These are phyloP conservation scores for Excoecaria agallocha DNA, from an alignment of 345 rosid genomes.

Conservation along the genomic window DNA sequence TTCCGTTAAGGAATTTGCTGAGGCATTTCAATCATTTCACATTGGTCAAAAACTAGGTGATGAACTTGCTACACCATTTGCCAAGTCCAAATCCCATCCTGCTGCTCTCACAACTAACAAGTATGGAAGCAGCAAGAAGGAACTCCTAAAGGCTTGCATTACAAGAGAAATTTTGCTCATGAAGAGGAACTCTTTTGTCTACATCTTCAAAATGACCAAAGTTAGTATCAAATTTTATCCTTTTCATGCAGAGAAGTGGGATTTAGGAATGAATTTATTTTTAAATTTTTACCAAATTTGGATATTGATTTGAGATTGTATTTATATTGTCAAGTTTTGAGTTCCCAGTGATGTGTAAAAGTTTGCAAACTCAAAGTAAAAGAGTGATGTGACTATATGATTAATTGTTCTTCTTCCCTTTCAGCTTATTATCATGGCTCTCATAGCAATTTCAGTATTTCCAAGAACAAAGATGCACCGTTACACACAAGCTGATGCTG, in stretches of 20 bases:
- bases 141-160: constrained; percentile 66
- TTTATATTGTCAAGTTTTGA: too few relatives aligned
- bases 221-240: constrained; percentile 20
- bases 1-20: constrained; percentile 55
- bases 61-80: constrained; percentile 63
- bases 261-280: too few relatives aligned
- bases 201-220: constrained; percentile 54
- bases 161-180: constrained; percentile 73
- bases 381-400: background rate
- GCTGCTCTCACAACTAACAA: constrained; percentile 65
- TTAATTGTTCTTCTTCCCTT: constrained; percentile 8
- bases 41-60: constrained; percentile 61
- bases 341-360: too few relatives aligned
- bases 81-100: constrained; percentile 68
- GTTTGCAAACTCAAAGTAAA: background rate
- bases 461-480: constrained; percentile 66
- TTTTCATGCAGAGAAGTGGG: too few relatives aligned
- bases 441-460: constrained; percentile 58
- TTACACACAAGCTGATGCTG: constrained; percentile 57
- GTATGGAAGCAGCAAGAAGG: constrained; percentile 61
- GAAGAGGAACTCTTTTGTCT: constrained; percentile 87
- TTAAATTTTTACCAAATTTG: too few relatives aligned
- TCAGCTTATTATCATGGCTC: constrained; percentile 59
- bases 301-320: too few relatives aligned
- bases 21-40: constrained; percentile 64